These are phyloP conservation scores for Cladobotryum mycophilum DNA, from an alignment of 2,329 filamentous ascomycete species.

Conservation along the genomic window DNA sequence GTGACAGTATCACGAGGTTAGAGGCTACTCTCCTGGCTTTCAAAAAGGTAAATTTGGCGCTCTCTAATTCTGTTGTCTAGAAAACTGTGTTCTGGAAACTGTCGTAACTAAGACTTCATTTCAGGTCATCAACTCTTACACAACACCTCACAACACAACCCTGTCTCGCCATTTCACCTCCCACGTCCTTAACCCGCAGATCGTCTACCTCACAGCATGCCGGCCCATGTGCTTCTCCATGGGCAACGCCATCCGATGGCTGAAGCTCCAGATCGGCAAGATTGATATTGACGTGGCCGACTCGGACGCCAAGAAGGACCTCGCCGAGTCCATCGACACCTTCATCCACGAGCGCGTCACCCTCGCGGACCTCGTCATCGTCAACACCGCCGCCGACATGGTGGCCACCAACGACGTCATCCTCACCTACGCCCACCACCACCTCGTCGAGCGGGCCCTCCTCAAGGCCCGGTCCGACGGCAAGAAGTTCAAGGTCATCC, in stretches of 20 bases:
- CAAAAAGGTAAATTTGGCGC: slow-evolving; percentile 56
- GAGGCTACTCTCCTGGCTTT: slow-evolving; percentile 85
- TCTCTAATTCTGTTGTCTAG: not conserved
- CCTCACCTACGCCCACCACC: slow-evolving; percentile 80
- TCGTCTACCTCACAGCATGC: slow-evolving; percentile 88
- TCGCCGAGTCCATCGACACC: slow-evolving; percentile 76
- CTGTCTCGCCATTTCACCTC: slow-evolving; percentile 86
- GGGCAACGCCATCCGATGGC: slow-evolving; percentile 91
- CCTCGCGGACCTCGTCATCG: slow-evolving; percentile 80
- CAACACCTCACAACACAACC: slow-evolving; percentile 75
- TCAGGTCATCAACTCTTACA: slow-evolving; percentile 94
- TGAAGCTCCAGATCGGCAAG: slow-evolving; percentile 88
- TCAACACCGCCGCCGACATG: slow-evolving; percentile 65
- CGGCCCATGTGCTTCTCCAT: slow-evolving; percentile 95
- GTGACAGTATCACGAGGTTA: slow-evolving; percentile 81
- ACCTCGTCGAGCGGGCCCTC: slow-evolving; percentile 77
- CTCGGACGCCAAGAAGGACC: slow-evolving; percentile 68
- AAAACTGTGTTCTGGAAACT: too few species aligned
- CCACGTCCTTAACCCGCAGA: slow-evolving; percentile 87
- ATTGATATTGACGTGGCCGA: slow-evolving; percentile 84
- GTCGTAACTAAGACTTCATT: too few species aligned
- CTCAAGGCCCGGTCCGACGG: slow-evolving; percentile 64
- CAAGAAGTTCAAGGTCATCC: slow-evolving; percentile 73
- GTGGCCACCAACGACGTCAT: slow-evolving; percentile 76
- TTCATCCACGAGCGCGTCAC: slow-evolving; percentile 89